Percentiles rank a stretch among this genome's conserved stretches.
Evolutionary conservation across 208 protist species (phyloP).

Genomic region (Trypanosoma mega): DNA sequence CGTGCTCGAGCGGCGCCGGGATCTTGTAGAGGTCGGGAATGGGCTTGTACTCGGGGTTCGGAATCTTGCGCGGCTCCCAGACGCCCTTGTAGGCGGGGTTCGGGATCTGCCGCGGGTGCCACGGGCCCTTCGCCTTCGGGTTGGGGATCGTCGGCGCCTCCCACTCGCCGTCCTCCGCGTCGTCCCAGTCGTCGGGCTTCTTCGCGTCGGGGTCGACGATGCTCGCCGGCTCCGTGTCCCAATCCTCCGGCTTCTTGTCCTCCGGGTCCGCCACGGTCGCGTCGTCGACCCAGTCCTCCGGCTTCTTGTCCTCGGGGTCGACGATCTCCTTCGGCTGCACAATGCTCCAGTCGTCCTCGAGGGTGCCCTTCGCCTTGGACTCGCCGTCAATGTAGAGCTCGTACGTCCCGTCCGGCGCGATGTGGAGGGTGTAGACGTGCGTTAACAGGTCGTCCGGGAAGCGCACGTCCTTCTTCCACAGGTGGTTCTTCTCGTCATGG

Average conservation of each 20-base stretch:
- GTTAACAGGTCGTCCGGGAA: slow-evolving; percentile 75
- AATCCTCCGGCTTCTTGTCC: slow-evolving; percentile 92
- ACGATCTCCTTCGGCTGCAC: slow-evolving; percentile 80
- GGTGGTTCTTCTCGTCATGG: slow-evolving; percentile 92
- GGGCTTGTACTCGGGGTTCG: slow-evolving; percentile 89
- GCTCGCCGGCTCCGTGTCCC: slow-evolving; percentile 69
- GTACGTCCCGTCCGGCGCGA: slow-evolving; percentile 93
- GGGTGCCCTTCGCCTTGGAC: slow-evolving; percentile 47
- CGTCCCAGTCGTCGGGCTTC: slow-evolving; percentile 93
- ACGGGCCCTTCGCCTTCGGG: slow-evolving; percentile 88
- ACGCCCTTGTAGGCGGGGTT: slow-evolving; percentile 96
- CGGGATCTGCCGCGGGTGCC: slow-evolving; percentile 78
- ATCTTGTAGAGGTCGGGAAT: slow-evolving; percentile 76
- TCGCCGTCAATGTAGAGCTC: slow-evolving; percentile 85
- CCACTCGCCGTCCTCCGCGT: slow-evolving; percentile 89
- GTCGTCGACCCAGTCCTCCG: slow-evolving; percentile 85
- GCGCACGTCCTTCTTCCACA: slow-evolving; percentile 74
- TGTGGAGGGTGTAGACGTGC: slow-evolving; percentile 93
- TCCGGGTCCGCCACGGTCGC: slow-evolving; percentile 77
- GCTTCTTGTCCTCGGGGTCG: slow-evolving; percentile 83
- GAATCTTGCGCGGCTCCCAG: slow-evolving; percentile 87
- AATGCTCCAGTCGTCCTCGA: slow-evolving; percentile 92
- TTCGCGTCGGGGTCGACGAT: slow-evolving; percentile 90
- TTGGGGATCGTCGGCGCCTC: slow-evolving; percentile 84
- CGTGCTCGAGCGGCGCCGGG: slow-evolving; percentile 55